A percentile compares a stretch with the other conserved stretches of the same genome.
phyloP scores from a whole-genome alignment of 208 protist species.

The Zelonia costaricensis region DNA sequence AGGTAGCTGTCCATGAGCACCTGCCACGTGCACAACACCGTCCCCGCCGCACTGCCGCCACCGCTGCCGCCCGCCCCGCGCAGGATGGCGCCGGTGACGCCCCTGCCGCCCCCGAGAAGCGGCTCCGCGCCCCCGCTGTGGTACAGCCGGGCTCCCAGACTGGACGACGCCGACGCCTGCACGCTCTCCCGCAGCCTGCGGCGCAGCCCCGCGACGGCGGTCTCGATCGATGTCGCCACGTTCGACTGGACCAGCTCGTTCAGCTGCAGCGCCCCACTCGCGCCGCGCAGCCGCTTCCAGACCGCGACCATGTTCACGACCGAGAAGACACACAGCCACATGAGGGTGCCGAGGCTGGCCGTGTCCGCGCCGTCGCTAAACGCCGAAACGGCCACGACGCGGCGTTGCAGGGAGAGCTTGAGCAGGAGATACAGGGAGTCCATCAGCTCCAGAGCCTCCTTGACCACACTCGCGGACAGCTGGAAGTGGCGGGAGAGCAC shows the following conservation, averaged over 20 bases:
- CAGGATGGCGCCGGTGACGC: neutral
- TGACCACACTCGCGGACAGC: constrained; percentile 60
- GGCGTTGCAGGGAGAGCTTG: constrained; percentile 22
- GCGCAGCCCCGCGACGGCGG: constrained; percentile 28
- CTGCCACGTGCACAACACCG: constrained; percentile 33
- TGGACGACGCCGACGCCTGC: neutral
- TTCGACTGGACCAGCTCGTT: constrained; percentile 56
- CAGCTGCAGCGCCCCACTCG: constrained; percentile 30
- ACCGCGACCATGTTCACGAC: constrained; percentile 62
- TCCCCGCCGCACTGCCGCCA: neutral
- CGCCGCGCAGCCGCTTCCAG: constrained; percentile 58
- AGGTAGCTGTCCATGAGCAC: constrained; percentile 63
- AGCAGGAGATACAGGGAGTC: constrained; percentile 27
- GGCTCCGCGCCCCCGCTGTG: neutral
- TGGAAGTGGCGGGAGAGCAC: constrained; percentile 89
- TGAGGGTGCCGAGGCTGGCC: constrained; percentile 43
- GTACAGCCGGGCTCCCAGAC: too few species aligned
- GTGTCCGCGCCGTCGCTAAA: constrained; percentile 42
- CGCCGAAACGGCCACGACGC: constrained; percentile 11
- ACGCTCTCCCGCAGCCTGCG: constrained; percentile 24
- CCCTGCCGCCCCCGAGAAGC: constrained; percentile 11
- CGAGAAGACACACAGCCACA: constrained; percentile 72
- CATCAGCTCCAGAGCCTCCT: constrained; percentile 48
- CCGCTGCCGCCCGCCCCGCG: neutral
- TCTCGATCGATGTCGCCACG: constrained; percentile 38